Evolutionary conservation across 2,329 filamentous ascomycete species (phyloP).

Genomic region (Mariannaea elegans): DNA sequence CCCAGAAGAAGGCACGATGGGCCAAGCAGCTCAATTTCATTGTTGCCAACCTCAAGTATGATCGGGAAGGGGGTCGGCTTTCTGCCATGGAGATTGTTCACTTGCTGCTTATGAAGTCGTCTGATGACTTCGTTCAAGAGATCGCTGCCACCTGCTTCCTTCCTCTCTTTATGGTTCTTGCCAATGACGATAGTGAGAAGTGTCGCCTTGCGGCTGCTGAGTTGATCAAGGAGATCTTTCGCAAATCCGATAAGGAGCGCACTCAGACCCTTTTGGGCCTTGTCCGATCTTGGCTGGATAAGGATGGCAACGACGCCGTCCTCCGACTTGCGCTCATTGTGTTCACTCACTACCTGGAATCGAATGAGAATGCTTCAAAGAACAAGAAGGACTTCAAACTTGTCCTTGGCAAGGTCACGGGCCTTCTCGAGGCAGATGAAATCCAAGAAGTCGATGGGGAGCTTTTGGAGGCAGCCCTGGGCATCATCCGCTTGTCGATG

Average conservation of each 20-base stretch:
- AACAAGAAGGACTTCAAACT: constrained; percentile 74
- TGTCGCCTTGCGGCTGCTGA: constrained; percentile 85
- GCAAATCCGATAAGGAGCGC: constrained; percentile 77
- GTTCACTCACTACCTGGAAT: constrained; percentile 85
- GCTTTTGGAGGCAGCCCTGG: constrained; percentile 77
- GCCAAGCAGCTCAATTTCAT: constrained; percentile 89
- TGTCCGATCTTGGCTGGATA: constrained; percentile 78
- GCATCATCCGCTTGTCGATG: constrained; percentile 73
- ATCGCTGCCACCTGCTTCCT: constrained; percentile 84
- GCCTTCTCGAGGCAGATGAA: constrained; percentile 64
- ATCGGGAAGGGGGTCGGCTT: constrained; percentile 85
- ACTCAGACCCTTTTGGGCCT: constrained; percentile 75
- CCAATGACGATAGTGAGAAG: constrained; percentile 87
- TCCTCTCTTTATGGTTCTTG: constrained; percentile 83
- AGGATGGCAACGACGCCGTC: constrained; percentile 76
- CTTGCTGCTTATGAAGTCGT: constrained; percentile 84
- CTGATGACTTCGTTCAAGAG: constrained; percentile 83
- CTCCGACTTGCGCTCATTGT: constrained; percentile 79
- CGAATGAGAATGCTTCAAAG: constrained; percentile 64
- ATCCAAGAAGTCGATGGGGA: constrained; percentile 70
- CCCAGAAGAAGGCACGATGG: constrained; percentile 89
- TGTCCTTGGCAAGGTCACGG: constrained; percentile 64
- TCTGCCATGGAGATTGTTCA: constrained; percentile 94
- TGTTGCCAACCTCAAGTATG: constrained; percentile 89
- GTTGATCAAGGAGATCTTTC: constrained; percentile 83